These are phyloP conservation scores for Arthrobotrys conoides DNA, from an alignment of 2,329 filamentous ascomycete genomes.

Conservation along the genomic window DNA sequence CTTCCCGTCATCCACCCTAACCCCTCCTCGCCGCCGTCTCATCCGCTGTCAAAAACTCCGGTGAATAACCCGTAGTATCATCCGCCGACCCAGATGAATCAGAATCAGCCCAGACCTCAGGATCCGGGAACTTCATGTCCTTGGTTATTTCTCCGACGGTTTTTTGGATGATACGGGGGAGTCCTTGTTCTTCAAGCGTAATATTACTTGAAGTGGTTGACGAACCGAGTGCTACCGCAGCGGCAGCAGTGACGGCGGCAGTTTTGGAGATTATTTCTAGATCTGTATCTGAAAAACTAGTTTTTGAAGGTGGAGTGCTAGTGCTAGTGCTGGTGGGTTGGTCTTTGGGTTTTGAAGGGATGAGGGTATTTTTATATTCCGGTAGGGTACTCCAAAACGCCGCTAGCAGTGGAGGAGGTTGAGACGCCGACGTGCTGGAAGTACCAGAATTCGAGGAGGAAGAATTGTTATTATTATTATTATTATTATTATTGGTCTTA, in stretches of 20 bases:
- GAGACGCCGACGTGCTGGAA: neutral
- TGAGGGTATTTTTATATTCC: slow-evolving; percentile 6
- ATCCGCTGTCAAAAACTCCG: neutral
- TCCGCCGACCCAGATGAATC: neutral
- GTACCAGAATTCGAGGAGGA: no score
- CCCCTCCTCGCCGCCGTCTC: no score
- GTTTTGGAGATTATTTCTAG: neutral
- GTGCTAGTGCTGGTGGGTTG: no score
- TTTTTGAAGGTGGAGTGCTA: neutral
- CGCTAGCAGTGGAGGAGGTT: neutral
- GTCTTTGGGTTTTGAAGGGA: neutral
- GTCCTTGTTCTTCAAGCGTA: neutral
- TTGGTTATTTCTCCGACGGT: slow-evolving; percentile 16
- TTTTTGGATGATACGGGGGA: slow-evolving; percentile 8
- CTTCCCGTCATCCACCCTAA: no score
- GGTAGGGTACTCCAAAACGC: slow-evolving; percentile 40
- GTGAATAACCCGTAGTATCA: neutral
- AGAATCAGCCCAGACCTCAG: slow-evolving; percentile 7
- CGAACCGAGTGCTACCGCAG: no score
- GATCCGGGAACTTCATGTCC: slow-evolving; percentile 25
- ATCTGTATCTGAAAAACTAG: slow-evolving; percentile 13
- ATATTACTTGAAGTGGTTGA: no score
- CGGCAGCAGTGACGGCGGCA: neutral
- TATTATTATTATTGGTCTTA: no score
- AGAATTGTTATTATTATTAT: no score